A percentile compares a stretch with the other conserved stretches of the same genome.
These are phyloP conservation scores for Colletotrichum sp. DNA, from an alignment of 2,329 filamentous ascomycete genomes.

Conservation along the genomic window DNA sequence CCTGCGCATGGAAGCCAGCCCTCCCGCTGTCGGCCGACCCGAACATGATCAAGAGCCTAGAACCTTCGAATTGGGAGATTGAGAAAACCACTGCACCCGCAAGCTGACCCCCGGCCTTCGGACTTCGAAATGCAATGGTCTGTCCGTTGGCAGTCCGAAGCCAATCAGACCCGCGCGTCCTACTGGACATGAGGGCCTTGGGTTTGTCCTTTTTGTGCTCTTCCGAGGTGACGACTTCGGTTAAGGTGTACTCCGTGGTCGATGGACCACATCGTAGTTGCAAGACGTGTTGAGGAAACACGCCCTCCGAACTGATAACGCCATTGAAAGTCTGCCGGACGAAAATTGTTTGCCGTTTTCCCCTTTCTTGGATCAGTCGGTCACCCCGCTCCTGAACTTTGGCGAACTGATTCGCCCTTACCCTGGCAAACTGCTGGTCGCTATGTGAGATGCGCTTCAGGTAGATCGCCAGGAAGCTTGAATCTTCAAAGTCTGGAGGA, in stretches of 20 bases:
- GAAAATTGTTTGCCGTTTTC: not conserved
- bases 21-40: not conserved
- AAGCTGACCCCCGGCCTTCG: not conserved
- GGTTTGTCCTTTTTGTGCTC: not conserved
- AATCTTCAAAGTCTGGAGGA: not conserved
- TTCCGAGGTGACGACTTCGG: not conserved
- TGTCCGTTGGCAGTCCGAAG: not conserved
- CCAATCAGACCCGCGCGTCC: not conserved
- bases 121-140: not conserved
- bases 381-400: not conserved
- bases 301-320: not conserved
- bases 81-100: not conserved
- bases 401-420: not conserved
- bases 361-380: rapidly evolving
- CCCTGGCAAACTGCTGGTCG: not conserved
- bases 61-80: not conserved
- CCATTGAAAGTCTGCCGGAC: not conserved
- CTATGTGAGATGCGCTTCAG: not conserved
- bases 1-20: not conserved
- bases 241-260: not conserved
- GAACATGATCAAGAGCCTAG: not conserved
- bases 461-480: not conserved
- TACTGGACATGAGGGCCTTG: not conserved
- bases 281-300: not conserved
- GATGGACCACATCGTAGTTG: not conserved